Evolutionary conservation across 1,284 basidiomycete species (phyloP).

Genomic region (Anthracocystis panici-leucophaei): DNA sequence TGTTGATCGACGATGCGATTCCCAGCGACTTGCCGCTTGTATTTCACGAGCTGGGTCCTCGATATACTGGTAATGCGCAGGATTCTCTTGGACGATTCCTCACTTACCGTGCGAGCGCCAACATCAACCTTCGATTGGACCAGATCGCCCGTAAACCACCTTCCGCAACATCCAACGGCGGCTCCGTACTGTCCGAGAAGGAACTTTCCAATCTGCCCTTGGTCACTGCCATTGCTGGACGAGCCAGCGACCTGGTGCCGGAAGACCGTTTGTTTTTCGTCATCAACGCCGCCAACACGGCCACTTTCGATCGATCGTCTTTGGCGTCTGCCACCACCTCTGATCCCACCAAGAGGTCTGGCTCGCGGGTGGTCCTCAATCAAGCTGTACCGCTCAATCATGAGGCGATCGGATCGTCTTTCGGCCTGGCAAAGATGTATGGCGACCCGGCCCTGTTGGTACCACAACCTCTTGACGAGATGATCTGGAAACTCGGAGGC

Average conservation of each 20-base stretch:
- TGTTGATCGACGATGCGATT: constrained; percentile 55
- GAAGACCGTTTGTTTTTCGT: constrained; percentile 58
- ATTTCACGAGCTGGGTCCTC: constrained; percentile 51
- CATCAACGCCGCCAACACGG: constrained; percentile 54
- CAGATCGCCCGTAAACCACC: constrained; percentile 31
- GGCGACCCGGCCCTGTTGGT: constrained; percentile 73
- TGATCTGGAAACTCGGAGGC: constrained; percentile 86
- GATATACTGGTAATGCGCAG: constrained; percentile 60
- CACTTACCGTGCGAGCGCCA: constrained; percentile 56
- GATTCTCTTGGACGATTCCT: constrained; percentile 63
- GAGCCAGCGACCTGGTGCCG: constrained; percentile 47
- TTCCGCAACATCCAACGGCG: constrained; percentile 5
- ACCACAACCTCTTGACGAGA: constrained; percentile 78
- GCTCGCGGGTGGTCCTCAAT: constrained; percentile 50
- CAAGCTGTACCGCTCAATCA: constrained; percentile 45
- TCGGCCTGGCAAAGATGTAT: constrained; percentile 50
- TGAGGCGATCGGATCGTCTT: constrained; percentile 48
- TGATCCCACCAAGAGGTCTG: constrained; percentile 33
- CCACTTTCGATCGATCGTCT: constrained; percentile 30
- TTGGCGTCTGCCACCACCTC: neutral
- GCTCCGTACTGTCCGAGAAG: constrained; percentile 33
- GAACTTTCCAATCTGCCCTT: constrained; percentile 50
- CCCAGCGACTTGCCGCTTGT: constrained; percentile 58
- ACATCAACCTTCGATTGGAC: constrained; percentile 59
- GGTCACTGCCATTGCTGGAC: constrained; percentile 52